Evolutionary conservation across 1,284 basidiomycete species (phyloP), one percentile per base, ranked within the genome.

Genomic region (Xerocomus nothofagi): DNA sequence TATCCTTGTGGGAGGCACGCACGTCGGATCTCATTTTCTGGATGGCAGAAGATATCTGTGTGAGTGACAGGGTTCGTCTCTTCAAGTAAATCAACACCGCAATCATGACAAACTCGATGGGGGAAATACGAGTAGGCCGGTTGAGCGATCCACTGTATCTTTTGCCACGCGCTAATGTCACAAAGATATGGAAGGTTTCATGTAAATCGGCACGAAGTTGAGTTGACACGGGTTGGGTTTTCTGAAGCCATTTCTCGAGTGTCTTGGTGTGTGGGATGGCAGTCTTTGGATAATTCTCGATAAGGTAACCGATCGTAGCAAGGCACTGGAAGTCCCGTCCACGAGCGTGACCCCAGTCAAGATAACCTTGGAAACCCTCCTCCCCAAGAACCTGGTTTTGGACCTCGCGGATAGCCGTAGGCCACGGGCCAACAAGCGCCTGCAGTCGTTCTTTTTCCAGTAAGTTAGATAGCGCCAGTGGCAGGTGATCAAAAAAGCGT

Each of bases 311-410:
- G n/a, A 75, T 71, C 1, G 70, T 66, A 24, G 73, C 69, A 9
- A 79, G 59, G 44, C 73, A 73, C 34, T 76, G 74, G 43, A 79
- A 79, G 47, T 79, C 76, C 20, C 72, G 69, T 23, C 75, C 77
- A 30, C 77, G 73, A 36, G 73, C 64, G 34, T 66, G 69, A 29
- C 73, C 76, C 73, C 75, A 75, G 18, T 76, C 72, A 11, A 78
- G 65, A 38, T 69, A 65, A 12, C 68, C 67, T n/a, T 71, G 69
- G 51, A 79, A 74, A 3, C 74, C 75, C 10, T 74, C 70, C 6
- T 69, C 65, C 1, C 71, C 70, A 0, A 73, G 63, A 24, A 75
- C 64, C 18, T 69, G 58, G 0, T 61, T 56, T 46, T 72, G 70
- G 5, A 78, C 67, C 47, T 76, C 69, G 2, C 75, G 71, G 24